Base-by-base conservation (phyloP, 306 rosid species). In the Rosa multiflora region DNA sequence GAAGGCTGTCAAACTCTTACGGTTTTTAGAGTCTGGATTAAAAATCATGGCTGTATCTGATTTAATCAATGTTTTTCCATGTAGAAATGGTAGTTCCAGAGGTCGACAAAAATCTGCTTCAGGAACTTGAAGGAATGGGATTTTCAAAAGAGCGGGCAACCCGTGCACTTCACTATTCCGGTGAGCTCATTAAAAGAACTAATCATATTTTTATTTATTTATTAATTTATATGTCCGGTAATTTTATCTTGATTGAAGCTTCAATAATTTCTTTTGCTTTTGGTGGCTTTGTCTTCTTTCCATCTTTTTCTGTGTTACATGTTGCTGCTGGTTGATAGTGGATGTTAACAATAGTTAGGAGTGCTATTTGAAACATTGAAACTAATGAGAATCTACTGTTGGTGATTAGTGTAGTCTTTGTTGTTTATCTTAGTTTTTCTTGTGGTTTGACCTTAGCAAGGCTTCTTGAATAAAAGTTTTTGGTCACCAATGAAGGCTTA, bases 91-190 rank as follows among this genome's bases (percentile, higher is more conserved):
- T 93, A 75, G 98, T 88, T 76, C 99, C 98, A 0, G 96, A 91
- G 81, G 99, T 95, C 81, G 90, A 95, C 88, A 93, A 88, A 77
- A 89, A 86, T 75, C 74, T 95, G 69, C 92, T 93, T 1, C 96
- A 83, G 88, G 98, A 95, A 76, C 98, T 95, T 72, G 97, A 90
- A 86, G 88, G 86, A 29, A 95, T 95, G 99, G 99, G 97, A 2
- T 95, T 95, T 78, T 76, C 97, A 40, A 80, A 88, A 6, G 90
- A 92, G 6, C 89, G 91, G 59, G 99, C 98, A 70, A 93, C 91
- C 20, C 85, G 94, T 51, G 98, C 98, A 2, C 97, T 95, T 86
- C 97, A 91, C 79, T 93, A 78, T 83, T 86, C 94, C 81, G 93
- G 98, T 92, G 68, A 82, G 84, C 49, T 59, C 39, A 32, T 72